Evolutionary conservation across 805 yeast species (phyloP).

Genomic region (Nakazawaea molendinolei): DNA sequence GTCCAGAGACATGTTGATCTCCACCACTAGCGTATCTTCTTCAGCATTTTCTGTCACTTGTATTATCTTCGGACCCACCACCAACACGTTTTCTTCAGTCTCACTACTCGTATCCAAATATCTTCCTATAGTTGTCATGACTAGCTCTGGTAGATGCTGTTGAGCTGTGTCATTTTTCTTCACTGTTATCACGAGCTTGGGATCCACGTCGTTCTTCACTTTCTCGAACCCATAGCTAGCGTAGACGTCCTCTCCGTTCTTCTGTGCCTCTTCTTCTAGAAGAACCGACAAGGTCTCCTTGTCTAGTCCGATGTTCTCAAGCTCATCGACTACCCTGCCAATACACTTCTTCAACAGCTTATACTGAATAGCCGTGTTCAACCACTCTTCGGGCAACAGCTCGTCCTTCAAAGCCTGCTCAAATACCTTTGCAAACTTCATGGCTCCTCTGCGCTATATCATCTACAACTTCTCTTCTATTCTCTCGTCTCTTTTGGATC

Average conservation of each 20-base stretch:
- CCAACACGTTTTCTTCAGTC: background rate
- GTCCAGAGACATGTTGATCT: conserved; percentile 45
- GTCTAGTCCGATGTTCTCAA: conserved; percentile 50
- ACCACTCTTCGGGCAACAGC: conserved; percentile 63
- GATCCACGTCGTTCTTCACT: conserved; percentile 23
- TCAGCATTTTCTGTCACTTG: conserved; percentile 2
- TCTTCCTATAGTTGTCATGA: background rate
- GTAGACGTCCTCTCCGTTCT: conserved; percentile 29
- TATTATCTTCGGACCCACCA: conserved; percentile 1
- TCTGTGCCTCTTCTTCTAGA: conserved; percentile 15
- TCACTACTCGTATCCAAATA: background rate
- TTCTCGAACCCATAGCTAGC: conserved; percentile 33
- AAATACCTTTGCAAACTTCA: conserved; percentile 74
- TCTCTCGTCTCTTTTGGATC: no score
- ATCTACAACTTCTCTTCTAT: no score
- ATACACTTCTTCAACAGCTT: conserved; percentile 65
- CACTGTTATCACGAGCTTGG: conserved; percentile 29
- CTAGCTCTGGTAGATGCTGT: conserved; percentile 15
- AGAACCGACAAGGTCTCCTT: conserved; percentile 28
- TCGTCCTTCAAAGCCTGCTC: conserved; percentile 57
- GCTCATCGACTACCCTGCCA: conserved; percentile 56
- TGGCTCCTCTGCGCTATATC: conserved; percentile 17
- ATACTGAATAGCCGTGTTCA: conserved; percentile 61
- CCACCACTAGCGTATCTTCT: conserved; percentile 11
- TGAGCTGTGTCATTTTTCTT: conserved; percentile 1